Base-by-base conservation (phyloP, 352 stramenopile species). In the Phytophthora aleatoria region DNA sequence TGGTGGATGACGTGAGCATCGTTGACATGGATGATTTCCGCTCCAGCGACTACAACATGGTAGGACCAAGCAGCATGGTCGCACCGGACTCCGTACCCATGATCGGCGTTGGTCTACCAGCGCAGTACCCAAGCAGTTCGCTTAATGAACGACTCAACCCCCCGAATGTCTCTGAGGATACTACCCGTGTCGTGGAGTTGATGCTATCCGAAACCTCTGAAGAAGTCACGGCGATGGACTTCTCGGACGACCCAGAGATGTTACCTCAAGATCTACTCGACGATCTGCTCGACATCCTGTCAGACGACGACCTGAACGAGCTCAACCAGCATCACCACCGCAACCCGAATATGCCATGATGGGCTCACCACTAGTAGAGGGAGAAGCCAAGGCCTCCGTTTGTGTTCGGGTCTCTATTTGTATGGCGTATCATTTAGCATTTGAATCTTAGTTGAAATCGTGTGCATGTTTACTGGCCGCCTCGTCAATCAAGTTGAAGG, bases 211-310 rank as follows among this genome's bases (percentile, higher is more conserved):
- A 71, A 50, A 57, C 43, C 5, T 67, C 50, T 0, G 57, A 57
- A 48, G 57, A 66, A 48, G 50, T 67, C 38, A n/a, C n/a, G 12
- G 26, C 64, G 30, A 59, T 57, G 16, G 57, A 67, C 50, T 50
- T 67, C 33, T 39, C 57, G 12, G 58, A 63, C 30, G 51, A 63
- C 31, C 50, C 51, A 2, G 64, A 63, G 45, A 71, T 67, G 1
- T 47, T 71, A 9, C 64, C 57, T 15, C 57, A 71, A 15, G 36
- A 71, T 47, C 64, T 71, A 8, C 58, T 71, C 0, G 63, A 71
- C 50, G 63, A 71, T 3, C 50, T 71, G 38, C 43, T 67, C 31
- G 63, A 67, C 6, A 71, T 67, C 13, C 57, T 71, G 10, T 67
- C 63, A 35, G 63, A 67, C 26, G 57, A 71, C 26, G 57, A 71